Percentiles rank a stretch among this genome's conserved stretches.
Conservation (phyloP, 2,329 filamentous ascomycete species). For the Rutstroemia sp. region DNA sequence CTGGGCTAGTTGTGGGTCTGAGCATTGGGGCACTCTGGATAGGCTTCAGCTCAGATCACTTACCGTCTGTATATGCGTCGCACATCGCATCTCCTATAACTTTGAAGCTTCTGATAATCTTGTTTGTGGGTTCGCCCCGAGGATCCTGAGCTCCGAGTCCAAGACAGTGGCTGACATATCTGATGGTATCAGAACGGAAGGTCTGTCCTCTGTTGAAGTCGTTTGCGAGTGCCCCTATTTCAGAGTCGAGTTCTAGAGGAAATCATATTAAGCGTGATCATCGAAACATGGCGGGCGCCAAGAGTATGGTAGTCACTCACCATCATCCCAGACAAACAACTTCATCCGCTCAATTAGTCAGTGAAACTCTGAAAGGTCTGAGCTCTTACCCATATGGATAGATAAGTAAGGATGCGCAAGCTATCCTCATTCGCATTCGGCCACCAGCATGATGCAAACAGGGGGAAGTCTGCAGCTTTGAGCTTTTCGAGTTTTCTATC, state of each 20-base stretch:
- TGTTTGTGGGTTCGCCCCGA: conserved; percentile 7
- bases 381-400: conserved; percentile 18
- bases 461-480: conserved; percentile 18
- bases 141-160: not conserved
- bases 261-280: conserved; percentile 16
- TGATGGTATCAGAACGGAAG: not conserved
- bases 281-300: conserved; percentile 10
- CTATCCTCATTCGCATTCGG: conserved; percentile 15
- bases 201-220: not conserved
- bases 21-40: not conserved
- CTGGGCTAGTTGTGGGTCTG: conserved; percentile 6
- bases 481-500: conserved; percentile 14
- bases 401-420: conserved; percentile 17
- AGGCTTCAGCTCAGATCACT: not conserved
- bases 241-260: conserved; percentile 13
- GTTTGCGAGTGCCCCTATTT: not conserved
- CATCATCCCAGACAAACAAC: not conserved
- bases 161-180: not conserved
- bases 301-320: conserved; percentile 13
- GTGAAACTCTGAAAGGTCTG: conserved; percentile 4
- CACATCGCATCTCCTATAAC: conserved; percentile 17
- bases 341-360: conserved; percentile 9
- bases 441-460: conserved; percentile 24
- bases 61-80: conserved; percentile 13
- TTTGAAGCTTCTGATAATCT: conserved; percentile 18